Evolutionary conservation across 345 rosid genomes (phyloP), one percentile per base, ranked within the genome.

Genomic region (Citrus inodora): DNA sequence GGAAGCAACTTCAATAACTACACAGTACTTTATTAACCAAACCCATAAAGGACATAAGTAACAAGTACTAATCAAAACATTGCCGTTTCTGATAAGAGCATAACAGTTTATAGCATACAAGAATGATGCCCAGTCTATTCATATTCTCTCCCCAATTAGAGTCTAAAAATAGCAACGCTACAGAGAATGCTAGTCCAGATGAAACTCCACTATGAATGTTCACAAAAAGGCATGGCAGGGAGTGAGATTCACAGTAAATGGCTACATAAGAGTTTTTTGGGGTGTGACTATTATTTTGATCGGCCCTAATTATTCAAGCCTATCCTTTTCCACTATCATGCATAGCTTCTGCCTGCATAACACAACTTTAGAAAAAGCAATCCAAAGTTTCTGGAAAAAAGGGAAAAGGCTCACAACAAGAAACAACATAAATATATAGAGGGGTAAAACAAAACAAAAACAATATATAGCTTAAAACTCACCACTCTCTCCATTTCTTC

Each of bases 401-500:
- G 28, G 24, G 25, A 46, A n/a, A 30, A 75, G 55, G 40, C 40
- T 76, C 17, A 13, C 48, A 70, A 38, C 14, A 30, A 56, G 58
- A 73, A 65, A 33, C 40, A 35, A 59, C 28, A 74, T 27, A 22
- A 28, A 59, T 13, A 46, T 59, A 24, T 37, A 59, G 13, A 51
- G 74, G 35, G 27, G 42, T 10, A 11, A 0, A 30, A 19, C 53
- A 75, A 17, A 55, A 27, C 70, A 78, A 30, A 59, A 35, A 73
- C 5, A 33, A 61, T 24, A n/a, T 25, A 58, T 24, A 75, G 51
- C 28, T 33, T 78, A 71, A 11, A 72, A 86, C 94, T 89, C 82
- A 95, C 99, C 84, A 96, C 95, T 91, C 99, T 92, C 89, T 96
- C 98, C 88, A 91, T 81, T 86, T 96, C 98, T 80, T 96, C 97